phyloP scores from a whole-genome alignment of 1,284 basidiomycete species.

The Trametes sp. region DNA sequence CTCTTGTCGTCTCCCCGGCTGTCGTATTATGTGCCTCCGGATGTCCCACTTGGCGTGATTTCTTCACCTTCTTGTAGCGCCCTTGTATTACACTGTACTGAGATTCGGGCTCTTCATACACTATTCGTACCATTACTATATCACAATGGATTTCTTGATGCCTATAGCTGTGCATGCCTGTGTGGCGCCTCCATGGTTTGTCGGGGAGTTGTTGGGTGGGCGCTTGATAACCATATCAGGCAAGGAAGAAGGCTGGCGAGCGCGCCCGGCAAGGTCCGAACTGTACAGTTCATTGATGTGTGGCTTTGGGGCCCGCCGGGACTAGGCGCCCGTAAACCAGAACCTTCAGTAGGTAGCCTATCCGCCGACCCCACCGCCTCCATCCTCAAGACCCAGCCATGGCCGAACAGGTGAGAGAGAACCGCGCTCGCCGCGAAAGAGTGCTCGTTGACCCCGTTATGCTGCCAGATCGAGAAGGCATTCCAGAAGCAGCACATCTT shows the following conservation, averaged over 20 bases:
- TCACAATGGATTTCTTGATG: background rate
- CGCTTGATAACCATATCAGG: background rate
- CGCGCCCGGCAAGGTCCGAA: slow-evolving; percentile 37
- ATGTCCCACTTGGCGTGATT: background rate
- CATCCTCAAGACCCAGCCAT: slow-evolving; percentile 51
- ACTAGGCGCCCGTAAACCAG: slow-evolving; percentile 32
- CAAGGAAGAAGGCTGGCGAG: slow-evolving; percentile 7
- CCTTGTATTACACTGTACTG: background rate
- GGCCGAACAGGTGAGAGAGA: slow-evolving; percentile 68
- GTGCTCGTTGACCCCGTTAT: slow-evolving; percentile 12
- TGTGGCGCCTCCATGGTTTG: too few species aligned
- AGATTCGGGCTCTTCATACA: background rate
- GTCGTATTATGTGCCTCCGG: too few species aligned
- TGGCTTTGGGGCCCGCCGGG: slow-evolving; percentile 40
- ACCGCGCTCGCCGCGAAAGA: background rate
- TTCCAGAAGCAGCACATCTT: slow-evolving; percentile 99
- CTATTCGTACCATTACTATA: background rate
- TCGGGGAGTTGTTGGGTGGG: background rate
- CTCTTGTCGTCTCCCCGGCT: background rate
- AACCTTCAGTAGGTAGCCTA: slow-evolving; percentile 34
- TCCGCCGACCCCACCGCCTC: slow-evolving; percentile 35
- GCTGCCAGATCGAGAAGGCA: slow-evolving; percentile 84
- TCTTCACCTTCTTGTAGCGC: background rate
- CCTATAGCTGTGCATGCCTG: too few species aligned
- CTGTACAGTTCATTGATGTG: slow-evolving; percentile 45